Conservation (phyloP, 352 stramenopile genomes). For the Phytophthora hybrid region DNA sequence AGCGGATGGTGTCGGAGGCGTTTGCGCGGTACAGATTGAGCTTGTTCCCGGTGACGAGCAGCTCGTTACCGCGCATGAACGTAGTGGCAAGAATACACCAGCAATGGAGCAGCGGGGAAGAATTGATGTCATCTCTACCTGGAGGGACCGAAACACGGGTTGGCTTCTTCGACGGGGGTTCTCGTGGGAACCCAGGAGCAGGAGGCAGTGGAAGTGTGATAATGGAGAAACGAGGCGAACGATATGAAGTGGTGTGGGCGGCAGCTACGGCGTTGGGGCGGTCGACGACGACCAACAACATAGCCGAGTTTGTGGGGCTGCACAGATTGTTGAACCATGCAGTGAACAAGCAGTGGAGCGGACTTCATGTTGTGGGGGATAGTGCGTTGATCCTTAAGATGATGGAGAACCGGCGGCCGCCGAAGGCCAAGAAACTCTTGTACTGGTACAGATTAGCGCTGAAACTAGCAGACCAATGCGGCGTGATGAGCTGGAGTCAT, state of each 20-base stretch:
- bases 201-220: slow-evolving; percentile 5
- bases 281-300: slow-evolving; percentile 1
- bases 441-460: slow-evolving; percentile 5
- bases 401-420: slow-evolving; percentile 17
- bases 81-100: too few relatives aligned
- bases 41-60: too few relatives aligned
- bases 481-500: not conserved
- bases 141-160: not conserved
- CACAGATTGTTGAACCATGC: not conserved
- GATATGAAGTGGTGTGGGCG: not conserved
- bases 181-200: not conserved
- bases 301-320: slow-evolving; percentile 9
- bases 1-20: too few relatives aligned
- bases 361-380: slow-evolving; percentile 6
- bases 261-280: not conserved
- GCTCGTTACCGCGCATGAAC: too few relatives aligned
- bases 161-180: slow-evolving; percentile 12
- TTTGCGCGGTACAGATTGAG: too few relatives aligned
- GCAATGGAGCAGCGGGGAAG: too few relatives aligned
- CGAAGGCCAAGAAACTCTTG: not conserved
- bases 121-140: too few relatives aligned
- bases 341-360: not conserved
- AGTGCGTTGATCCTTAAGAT: slow-evolving; percentile 33
- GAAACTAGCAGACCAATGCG: not conserved
- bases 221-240: not conserved